phyloP scores from a whole-genome alignment of 495 filamentous ascomycete species.

The Pyronema domesticum region DNA sequence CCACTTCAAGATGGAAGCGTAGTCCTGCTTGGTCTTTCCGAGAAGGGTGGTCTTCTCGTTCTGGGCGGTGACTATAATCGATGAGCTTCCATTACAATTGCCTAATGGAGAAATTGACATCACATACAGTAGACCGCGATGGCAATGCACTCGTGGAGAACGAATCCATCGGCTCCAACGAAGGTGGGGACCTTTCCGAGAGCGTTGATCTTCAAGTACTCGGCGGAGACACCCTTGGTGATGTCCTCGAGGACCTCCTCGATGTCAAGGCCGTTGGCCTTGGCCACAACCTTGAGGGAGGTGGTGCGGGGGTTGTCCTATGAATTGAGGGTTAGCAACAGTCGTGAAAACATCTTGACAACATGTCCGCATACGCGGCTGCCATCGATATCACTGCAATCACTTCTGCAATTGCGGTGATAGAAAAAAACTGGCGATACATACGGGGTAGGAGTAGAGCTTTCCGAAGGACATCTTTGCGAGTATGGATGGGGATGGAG shows the following conservation, averaged over 20 bases:
- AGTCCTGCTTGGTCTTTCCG: slow-evolving; percentile 99
- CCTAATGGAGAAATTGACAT: background rate
- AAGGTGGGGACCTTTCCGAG: slow-evolving; percentile 87
- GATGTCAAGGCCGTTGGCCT: slow-evolving; percentile 83
- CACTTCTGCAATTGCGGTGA: background rate
- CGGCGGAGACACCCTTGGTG: slow-evolving; percentile 38
- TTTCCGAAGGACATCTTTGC: slow-evolving; percentile 82
- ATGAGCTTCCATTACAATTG: background rate
- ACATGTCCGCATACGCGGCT: background rate
- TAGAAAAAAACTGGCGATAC: slow-evolving; percentile 20
- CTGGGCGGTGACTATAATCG: slow-evolving; percentile 71
- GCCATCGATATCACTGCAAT: background rate
- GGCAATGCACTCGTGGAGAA: slow-evolving; percentile 74
- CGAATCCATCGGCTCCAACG: slow-evolving; percentile 79
- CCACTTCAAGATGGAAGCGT: slow-evolving; percentile 91
- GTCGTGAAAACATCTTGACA: background rate
- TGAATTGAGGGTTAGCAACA: slow-evolving; percentile 13
- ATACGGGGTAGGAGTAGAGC: slow-evolving; percentile 73
- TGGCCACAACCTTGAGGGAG: slow-evolving; percentile 73
- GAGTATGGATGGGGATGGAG: slow-evolving; percentile 5
- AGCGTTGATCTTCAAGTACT: slow-evolving; percentile 71
- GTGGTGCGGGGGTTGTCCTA: slow-evolving; percentile 83
- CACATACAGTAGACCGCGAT: slow-evolving; percentile 93
- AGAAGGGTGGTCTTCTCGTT: slow-evolving; percentile 99
- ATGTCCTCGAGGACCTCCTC: slow-evolving; percentile 59